Conservation (phyloP, 2,329 filamentous ascomycete genomes). For the Waltergamsia citrina region DNA sequence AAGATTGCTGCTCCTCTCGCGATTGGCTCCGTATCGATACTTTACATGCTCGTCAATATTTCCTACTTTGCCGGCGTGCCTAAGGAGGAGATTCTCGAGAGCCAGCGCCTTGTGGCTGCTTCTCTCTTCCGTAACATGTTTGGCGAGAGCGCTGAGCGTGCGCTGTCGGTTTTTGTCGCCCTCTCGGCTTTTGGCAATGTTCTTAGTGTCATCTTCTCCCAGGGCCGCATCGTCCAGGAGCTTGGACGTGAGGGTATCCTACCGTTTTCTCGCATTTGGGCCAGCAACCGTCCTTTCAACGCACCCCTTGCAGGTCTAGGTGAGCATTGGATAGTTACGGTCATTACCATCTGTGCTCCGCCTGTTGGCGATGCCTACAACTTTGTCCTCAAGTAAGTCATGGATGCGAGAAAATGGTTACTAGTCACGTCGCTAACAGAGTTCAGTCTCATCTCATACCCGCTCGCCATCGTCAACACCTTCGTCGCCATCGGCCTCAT, state of each 20-base stretch:
- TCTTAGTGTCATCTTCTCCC: constrained; percentile 58
- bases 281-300: constrained; percentile 54
- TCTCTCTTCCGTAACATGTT: constrained; percentile 48
- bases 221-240: constrained; percentile 57
- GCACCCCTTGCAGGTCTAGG: constrained; percentile 52
- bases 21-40: constrained; percentile 44
- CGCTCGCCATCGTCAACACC: constrained; percentile 47
- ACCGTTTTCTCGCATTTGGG: constrained; percentile 52
- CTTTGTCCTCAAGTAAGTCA: constrained; percentile 45
- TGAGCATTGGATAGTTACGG: constrained; percentile 54
- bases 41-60: constrained; percentile 60
- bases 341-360: constrained; percentile 57
- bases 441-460: constrained; percentile 52
- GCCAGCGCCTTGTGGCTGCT: constrained; percentile 42
- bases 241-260: constrained; percentile 58
- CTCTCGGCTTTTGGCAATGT: constrained; percentile 61
- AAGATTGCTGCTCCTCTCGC: constrained; percentile 56
- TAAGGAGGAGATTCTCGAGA: constrained; percentile 40
- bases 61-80: constrained; percentile 54
- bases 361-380: constrained; percentile 60
- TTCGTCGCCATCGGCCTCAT: constrained; percentile 44
- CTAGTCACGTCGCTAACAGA: not conserved
- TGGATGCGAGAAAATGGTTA: not conserved
- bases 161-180: constrained; percentile 55
- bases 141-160: constrained; percentile 43